Base-by-base conservation (phyloP, 495 filamentous ascomycete genomes). In the Friedmanniomyces endolithicus region DNA sequence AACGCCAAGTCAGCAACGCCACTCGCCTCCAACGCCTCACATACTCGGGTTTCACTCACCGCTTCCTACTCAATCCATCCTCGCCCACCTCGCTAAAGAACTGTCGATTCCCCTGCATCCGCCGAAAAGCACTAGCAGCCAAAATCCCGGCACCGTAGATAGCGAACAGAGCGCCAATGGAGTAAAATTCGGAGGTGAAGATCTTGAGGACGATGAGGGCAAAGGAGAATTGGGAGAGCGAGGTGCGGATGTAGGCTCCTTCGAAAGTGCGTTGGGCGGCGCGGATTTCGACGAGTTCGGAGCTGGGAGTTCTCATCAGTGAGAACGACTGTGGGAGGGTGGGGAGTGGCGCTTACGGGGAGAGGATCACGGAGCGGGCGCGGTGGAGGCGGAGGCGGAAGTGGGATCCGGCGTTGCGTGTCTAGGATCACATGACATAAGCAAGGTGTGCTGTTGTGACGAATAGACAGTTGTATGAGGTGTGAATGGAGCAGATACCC, bases 261-360 rank as follows among this genome's bases (percentile, higher is more conserved):
- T 97, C 92, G 61, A 97, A 98, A 16, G 92, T 98, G 17, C 92
- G 79, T 68, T 98, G 92, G 4, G 90, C 85, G 0, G 90, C 90
- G 54, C 90, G 87, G 62, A 97, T 85, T 66, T 97, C 90, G 51
- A 94, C 85, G 11, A 98, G 27, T 31, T 31, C 27, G 27, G 27
- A 31, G 27, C 27, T 31, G 27, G 79, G 19, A 96, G n/a, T 90
- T 78, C 68, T 97, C 92, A 3, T 88, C 85, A 0, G 90, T 90
- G 54, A 90, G 87, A 61, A n/a, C n/a, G n/a, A n/a, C n/a, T n/a
- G 27, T 31, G 27, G 27, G 27, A 31, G 27, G 4, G 3, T 31
- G 27, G 3, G 27, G 27, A 9, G 4, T 3, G 27, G 27, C 27
- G 27, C 27, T 31, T 31, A 31, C 27, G 27, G 72, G 6, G 88